These are phyloP conservation scores for Lactarius sanguifluus DNA, from an alignment of 768 basidiomycete genomes.

Conservation along the genomic window DNA sequence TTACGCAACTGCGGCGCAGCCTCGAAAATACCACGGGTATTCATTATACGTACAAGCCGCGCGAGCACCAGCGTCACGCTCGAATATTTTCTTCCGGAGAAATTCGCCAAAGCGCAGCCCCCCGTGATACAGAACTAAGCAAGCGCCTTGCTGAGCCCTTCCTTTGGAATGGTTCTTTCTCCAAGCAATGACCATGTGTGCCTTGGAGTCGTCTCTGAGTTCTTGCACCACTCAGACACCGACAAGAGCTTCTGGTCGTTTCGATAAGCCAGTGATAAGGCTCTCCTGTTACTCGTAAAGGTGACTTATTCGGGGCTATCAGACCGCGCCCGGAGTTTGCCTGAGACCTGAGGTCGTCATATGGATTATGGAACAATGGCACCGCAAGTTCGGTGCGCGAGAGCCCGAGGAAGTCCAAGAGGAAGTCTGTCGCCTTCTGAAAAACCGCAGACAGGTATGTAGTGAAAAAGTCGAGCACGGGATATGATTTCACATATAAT, in stretches of 20 bases:
- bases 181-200: background rate
- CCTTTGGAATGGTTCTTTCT: background rate
- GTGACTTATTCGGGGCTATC: background rate
- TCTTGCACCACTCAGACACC: slow-evolving; percentile 11
- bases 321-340: slow-evolving; percentile 6
- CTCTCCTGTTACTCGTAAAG: background rate
- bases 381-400: background rate
- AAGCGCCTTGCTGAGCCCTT: background rate
- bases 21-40: background rate
- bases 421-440: background rate
- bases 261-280: background rate
- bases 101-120: background rate
- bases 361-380: slow-evolving; percentile 11
- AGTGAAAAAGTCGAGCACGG: background rate
- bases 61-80: background rate
- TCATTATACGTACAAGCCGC: slow-evolving; percentile 1
- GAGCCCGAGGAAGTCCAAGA: background rate
- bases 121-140: background rate
- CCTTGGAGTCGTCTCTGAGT: slow-evolving; percentile 11
- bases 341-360: background rate
- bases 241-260: slow-evolving; percentile 8
- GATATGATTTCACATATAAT: background rate
- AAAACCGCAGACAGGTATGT: background rate
- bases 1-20: background rate
- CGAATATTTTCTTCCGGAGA: background rate